Base-by-base conservation (phyloP, 768 basidiomycete species). In the Suillus weaverae region DNA sequence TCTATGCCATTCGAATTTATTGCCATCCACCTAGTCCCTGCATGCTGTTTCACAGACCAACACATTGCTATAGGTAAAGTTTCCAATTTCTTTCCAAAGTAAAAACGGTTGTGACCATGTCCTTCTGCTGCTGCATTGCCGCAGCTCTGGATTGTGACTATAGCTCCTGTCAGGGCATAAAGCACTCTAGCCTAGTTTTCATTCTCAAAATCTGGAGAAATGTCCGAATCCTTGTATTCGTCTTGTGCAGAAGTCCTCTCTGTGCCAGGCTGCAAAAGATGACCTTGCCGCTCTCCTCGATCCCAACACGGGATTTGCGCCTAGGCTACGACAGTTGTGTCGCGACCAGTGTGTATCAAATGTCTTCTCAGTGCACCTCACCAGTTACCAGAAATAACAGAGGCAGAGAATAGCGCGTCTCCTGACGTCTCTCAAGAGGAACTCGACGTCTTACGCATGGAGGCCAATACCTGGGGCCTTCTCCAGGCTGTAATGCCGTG, bases 381-480 rank as follows among this genome's bases (percentile, higher is more conserved):
- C 43, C 39, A 46, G 35, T 41, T 60, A 65, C 68, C 61, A 89
- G 88, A 67, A 67, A 76, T 90, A 36, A 77, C 77, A 62, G 86
- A 89, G 67, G 80, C 44, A 77, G 86, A 73, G 84, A 85, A 39
- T 68, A 72, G 36, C 63, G 69, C 39, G 75, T 80, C 66, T 72
- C 74, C 39, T 56, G 79, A 71, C 33, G 69, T 75, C 32, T 77
- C 81, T 18, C 77, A 71, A 44, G 82, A 85, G 35, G 89, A 90
- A 68, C 68, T 89, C 0, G 88, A 89, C 33, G 78, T 86, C 1
- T 75, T 93, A 62, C 81, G 84, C 10, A 80, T 94, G 73, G 93
- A 95, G 72, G 83, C 86, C 59, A 89, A 90, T 73, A 94, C 94
- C 1, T 95, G 94, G 94, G 84, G 83, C 0, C 81, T 95, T 3